A percentile compares a stretch with the other conserved stretches of the same genome.
Evolutionary conservation across 1,139 yeast genomes (phyloP).

Genomic region (Yamadazyma atmosphaerica): DNA sequence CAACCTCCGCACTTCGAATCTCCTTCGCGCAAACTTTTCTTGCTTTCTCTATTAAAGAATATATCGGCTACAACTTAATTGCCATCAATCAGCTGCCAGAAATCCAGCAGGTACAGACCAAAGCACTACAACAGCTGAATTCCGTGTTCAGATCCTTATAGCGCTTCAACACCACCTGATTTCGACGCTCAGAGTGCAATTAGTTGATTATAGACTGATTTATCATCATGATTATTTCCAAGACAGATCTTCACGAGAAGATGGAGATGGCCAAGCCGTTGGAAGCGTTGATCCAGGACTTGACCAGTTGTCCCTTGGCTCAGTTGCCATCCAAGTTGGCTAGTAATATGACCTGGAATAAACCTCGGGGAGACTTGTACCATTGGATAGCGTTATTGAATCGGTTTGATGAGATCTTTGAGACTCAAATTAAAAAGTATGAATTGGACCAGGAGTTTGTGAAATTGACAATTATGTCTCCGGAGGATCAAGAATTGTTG

Average conservation of each 20-base stretch:
- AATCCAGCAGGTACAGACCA: too few species aligned
- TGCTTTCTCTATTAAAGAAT: too few species aligned
- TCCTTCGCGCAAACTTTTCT: neutral
- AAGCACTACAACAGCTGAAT: too few species aligned
- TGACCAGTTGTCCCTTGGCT: slow-evolving; percentile 29
- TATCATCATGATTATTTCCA: slow-evolving; percentile 36
- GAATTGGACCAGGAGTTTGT: slow-evolving; percentile 50
- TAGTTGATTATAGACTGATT: too few species aligned
- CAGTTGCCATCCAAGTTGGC: slow-evolving; percentile 33
- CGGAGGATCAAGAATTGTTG: slow-evolving; percentile 47
- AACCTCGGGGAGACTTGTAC: slow-evolving; percentile 70
- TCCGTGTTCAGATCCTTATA: too few species aligned
- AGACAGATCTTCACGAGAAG: slow-evolving; percentile 31
- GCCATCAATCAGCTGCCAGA: too few species aligned
- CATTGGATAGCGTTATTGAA: slow-evolving; percentile 80
- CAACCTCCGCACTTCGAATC: too few species aligned
- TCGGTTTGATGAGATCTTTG: slow-evolving; percentile 69
- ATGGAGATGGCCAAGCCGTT: slow-evolving; percentile 38
- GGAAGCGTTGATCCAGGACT: slow-evolving; percentile 34
- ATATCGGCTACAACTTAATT: too few species aligned
- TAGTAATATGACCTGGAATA: slow-evolving; percentile 50
- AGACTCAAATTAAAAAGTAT: slow-evolving; percentile 53
- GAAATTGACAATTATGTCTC: slow-evolving; percentile 44
- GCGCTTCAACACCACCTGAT: too few species aligned
- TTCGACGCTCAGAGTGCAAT: too few species aligned